Evolutionary conservation across 305 asterid species (phyloP), one percentile per base, ranked within the genome.

Genomic region (Fraxinus nigra): DNA sequence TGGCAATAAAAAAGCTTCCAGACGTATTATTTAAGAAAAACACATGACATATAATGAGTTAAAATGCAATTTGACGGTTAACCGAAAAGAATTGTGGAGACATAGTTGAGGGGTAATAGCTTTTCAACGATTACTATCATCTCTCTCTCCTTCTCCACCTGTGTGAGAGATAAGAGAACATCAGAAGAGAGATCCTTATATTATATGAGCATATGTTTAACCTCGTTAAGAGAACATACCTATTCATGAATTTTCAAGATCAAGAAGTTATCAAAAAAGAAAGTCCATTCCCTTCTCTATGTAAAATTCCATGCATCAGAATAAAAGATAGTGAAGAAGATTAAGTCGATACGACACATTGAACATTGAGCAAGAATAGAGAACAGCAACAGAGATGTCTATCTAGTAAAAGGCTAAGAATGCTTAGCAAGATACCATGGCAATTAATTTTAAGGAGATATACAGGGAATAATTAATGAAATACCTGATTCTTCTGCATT

Each of bases 401-500:
- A 3, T 6, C 10, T 28, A 26, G 18, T 69, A 28, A 30, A 69
- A 30, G 22, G 34, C 20, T 16, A 46, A 35, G 61, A 35, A 37
- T 22, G 33, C 56, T 37, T 26, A 30, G 32, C 11, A 69, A 69
- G 75, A 69, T 30, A 32, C 20, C 22, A 70, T 16, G 40, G 9
- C 13, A 69, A 65, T 26, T 65, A 65, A 24, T 65, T 32, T 33
- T 6, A 70, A 70, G 40, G 11, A 70, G 43, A 70, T 5, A 70
- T 14, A 30, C 5, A 14, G 26, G 46, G 24, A 70, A 30, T 14
- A 30, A 33, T 14, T 16, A 70, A 14, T 74, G 2, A 78, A 33
- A 6, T 87, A 93, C 99, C 96, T 94, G 96, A 82, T 92, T 91
- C 90, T 93, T 93, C 89, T 92, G 93, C 91, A 91, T 88, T 88